Base-by-base conservation (phyloP, 352 stramenopile species). In the Phytophthora colocasiae region DNA sequence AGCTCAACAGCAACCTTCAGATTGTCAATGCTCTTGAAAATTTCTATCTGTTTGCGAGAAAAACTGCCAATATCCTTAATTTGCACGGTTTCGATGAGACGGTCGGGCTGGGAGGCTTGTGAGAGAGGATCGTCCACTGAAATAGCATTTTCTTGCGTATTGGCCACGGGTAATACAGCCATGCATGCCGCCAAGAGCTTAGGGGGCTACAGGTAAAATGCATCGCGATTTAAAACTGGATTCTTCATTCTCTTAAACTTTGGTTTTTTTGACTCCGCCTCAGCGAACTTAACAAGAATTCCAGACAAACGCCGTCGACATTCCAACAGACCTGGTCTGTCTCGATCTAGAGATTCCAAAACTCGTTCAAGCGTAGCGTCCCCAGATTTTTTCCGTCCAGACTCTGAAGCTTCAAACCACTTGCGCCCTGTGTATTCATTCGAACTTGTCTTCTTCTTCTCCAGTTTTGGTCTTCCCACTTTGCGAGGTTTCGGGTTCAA, bases 61-160 rank as follows among this genome's bases (percentile, higher is more conserved):
- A 55, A 71, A 8, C 39, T 41, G 0, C 58, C 58, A 1, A 68
- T 43, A 24, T 53, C n/a, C 4, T 49, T 49, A 19, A 73, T 64
- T 4, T 31, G 41, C 1, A 48, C 4, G 1, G 19, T 22, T 1
- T 22, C 19, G 19, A 22, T 22, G 19, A 22, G 19, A 22, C 19
- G 19, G 19, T 22, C 19, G 1, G 19, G 19, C 19, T 22, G 19
- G 19, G 19, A 22, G 19, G 19, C 19, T 22, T 22, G 29, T 58
- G 15, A 6, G 0, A 5, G 0, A 0, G 36, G 6, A 2, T 32
- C 36, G n/a, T 41, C 11, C 8, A 8, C 32, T 6, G 3, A 1
- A 3, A 41, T 41, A 4, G 36, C 36, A 4, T 3, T n/a, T 0
- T 17, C 36, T 17, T 14, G 10, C 2, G 36, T 41, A 10, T 41